Percentiles rank a stretch among this genome's conserved stretches.
phyloP scores from a whole-genome alignment of 179 eudicot species.

The Spinacia oleracea region DNA sequence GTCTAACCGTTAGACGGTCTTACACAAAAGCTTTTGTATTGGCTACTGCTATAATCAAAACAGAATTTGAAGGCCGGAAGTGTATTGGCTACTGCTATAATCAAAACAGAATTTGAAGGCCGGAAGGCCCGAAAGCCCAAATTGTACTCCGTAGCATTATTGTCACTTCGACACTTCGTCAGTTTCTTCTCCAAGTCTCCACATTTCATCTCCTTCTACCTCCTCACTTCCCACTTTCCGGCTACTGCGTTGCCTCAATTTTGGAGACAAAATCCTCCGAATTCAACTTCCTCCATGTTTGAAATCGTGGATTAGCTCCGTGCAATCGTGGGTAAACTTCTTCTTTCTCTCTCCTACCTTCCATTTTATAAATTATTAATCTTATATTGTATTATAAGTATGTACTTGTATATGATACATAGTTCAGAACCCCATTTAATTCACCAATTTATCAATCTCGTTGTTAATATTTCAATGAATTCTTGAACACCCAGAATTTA shows the following conservation, averaged over 20 bases:
- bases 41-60: too few species aligned
- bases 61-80: too few species aligned
- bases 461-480: background rate
- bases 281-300: background rate
- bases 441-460: background rate
- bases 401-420: background rate
- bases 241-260: background rate
- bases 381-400: background rate
- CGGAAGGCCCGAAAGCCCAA: too few species aligned
- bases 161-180: too few species aligned
- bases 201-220: too few species aligned
- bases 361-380: background rate
- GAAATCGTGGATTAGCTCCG: background rate
- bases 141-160: too few species aligned
- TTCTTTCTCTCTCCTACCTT: background rate
- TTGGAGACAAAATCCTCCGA: background rate
- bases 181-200: too few species aligned
- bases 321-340: background rate
- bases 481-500: slow-evolving; percentile 8
- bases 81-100: too few species aligned
- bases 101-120: too few species aligned
- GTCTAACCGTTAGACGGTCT: too few species aligned
- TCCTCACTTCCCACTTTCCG: background rate
- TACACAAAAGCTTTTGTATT: too few species aligned
- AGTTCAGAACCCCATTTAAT: background rate